These are phyloP conservation scores for Madurella fahalii DNA, from an alignment of 2,329 filamentous ascomycete species.

Conservation along the genomic window DNA sequence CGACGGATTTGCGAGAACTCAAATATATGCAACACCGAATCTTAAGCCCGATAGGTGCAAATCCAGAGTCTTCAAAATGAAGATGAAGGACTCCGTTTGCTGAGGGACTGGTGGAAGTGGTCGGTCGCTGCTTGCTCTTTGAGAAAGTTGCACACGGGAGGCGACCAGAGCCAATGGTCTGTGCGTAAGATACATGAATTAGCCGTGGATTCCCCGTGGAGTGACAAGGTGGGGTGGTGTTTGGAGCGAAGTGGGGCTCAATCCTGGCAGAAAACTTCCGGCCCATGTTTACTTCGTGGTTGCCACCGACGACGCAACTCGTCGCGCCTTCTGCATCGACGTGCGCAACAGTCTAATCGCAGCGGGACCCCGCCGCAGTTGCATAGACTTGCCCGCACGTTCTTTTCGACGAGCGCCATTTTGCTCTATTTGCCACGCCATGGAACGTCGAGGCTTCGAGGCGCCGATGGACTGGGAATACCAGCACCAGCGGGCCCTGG, in stretches of 20 bases:
- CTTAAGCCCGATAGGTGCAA: too few relatives aligned
- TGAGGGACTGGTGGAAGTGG: neutral
- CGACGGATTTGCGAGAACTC: neutral
- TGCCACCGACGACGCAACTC: slow-evolving; percentile 29
- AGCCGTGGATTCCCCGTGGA: neutral
- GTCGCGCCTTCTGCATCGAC: neutral
- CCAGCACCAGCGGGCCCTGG: slow-evolving; percentile 52
- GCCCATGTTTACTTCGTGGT: slow-evolving; percentile 29
- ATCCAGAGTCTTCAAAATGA: neutral
- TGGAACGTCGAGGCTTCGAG: slow-evolving; percentile 55
- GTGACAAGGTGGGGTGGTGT: neutral
- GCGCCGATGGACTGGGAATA: slow-evolving; percentile 66
- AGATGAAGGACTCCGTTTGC: neutral
- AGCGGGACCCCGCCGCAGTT: neutral
- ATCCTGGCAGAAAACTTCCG: slow-evolving; percentile 10
- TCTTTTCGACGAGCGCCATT: neutral
- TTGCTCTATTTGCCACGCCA: slow-evolving; percentile 26
- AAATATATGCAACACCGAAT: too few relatives aligned
- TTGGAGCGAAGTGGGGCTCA: slow-evolving; percentile 3
- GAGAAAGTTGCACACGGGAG: neutral
- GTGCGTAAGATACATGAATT: neutral
- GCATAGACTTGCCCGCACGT: neutral
- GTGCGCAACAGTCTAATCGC: neutral
- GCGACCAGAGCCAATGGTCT: neutral
- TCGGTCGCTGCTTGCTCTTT: neutral